Conservation (phyloP, 805 yeast species). For the Saccharomycopsis babjevae region DNA sequence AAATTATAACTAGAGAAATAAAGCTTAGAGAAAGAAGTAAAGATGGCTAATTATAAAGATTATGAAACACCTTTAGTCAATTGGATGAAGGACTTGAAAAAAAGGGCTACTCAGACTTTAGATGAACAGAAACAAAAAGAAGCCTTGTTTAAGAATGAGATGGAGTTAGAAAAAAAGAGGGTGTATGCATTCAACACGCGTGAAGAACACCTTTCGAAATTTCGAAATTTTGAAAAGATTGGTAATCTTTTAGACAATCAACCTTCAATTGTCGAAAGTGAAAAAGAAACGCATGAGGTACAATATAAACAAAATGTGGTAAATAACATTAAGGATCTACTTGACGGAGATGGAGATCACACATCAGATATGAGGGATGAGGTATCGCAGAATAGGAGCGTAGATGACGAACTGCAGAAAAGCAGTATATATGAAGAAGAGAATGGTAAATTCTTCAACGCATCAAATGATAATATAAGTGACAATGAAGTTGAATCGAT, state of each 20-base stretch:
- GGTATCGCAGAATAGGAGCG: neutral
- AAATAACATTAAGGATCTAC: neutral
- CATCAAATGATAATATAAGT: neutral
- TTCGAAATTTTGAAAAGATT: constrained; percentile 7
- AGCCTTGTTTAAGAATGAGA: constrained; percentile 26
- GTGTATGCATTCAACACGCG: constrained; percentile 20
- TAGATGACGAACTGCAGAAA: neutral
- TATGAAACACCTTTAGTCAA: constrained; percentile 18
- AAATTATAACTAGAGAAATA: neutral
- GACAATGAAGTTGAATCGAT: neutral
- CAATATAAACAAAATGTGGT: neutral
- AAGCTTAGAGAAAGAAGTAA: neutral
- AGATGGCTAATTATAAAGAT: neutral
- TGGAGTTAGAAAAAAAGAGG: constrained; percentile 25
- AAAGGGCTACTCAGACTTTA: constrained; percentile 26
- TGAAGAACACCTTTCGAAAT: constrained; percentile 4
- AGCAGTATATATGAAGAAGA: neutral
- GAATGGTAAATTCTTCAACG: neutral
- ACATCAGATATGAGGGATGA: neutral
- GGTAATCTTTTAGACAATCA: constrained; percentile 1
- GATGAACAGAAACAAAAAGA: constrained; percentile 29
- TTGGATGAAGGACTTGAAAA: constrained; percentile 30
- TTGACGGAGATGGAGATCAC: neutral
- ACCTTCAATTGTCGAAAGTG: neutral
- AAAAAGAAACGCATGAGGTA: neutral